Evolutionary conservation across 1,139 yeast genomes (phyloP).

Genomic region (Blastobotrys illinoisensis): DNA sequence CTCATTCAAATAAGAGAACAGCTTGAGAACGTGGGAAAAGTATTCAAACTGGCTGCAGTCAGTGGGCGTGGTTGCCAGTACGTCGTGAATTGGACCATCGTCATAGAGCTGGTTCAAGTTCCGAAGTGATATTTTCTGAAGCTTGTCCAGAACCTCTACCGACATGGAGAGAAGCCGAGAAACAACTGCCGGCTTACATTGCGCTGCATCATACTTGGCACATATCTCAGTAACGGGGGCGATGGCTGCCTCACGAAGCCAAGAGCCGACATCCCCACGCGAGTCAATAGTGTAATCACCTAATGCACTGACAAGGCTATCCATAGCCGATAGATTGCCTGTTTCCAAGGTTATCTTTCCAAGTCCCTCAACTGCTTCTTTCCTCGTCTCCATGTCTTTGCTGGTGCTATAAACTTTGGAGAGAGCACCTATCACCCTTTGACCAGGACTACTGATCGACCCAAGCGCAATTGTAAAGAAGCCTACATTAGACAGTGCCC

Average conservation of each 20-base stretch:
- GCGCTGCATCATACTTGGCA: slow-evolving; percentile 31
- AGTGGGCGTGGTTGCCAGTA: neutral
- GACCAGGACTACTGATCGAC: neutral
- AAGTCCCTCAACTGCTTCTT: neutral
- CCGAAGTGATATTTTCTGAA: slow-evolving; percentile 27
- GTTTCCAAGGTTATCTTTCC: neutral
- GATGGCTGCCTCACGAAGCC: slow-evolving; percentile 52
- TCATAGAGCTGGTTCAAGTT: slow-evolving; percentile 20
- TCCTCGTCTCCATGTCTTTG: neutral
- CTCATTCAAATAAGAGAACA: neutral
- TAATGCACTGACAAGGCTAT: slow-evolving; percentile 20
- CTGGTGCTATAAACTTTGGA: neutral
- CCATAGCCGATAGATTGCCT: neutral
- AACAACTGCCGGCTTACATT: slow-evolving; percentile 13
- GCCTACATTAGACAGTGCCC: neutral
- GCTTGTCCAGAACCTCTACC: slow-evolving; percentile 45
- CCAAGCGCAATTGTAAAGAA: neutral
- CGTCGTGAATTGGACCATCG: neutral
- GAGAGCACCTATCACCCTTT: neutral
- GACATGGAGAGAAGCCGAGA: slow-evolving; percentile 41
- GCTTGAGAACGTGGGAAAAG: neutral
- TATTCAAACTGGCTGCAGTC: neutral
- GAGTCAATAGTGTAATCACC: slow-evolving; percentile 34
- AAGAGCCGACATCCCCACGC: slow-evolving; percentile 55
- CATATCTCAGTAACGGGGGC: slow-evolving; percentile 21